Base-by-base conservation (phyloP, 2,329 filamentous ascomycete species). In the Aspergillus sergii region DNA sequence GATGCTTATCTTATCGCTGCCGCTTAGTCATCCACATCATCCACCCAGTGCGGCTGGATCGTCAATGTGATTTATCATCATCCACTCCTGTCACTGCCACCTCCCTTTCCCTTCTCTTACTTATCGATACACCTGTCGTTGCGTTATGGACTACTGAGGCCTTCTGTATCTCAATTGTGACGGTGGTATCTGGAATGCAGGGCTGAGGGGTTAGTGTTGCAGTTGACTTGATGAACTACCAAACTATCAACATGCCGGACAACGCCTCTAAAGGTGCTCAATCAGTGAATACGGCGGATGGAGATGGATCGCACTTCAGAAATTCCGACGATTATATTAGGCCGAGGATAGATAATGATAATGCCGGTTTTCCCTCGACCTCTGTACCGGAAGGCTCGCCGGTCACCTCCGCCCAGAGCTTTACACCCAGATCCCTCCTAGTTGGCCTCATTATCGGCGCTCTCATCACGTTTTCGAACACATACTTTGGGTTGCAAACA, bases 401-500 rank as follows among this genome's bases (percentile, higher is more conserved):
- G 16, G 66, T 55, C 34, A 74, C 73, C 34, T 76, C 76, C 39
- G 67, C 77, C 21, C 77, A 79, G 65, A 93, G 93, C 80, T 97
- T 99, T 80, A 98, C 95, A 0, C 62, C 90, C 30, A 90, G 95
- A 61, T 93, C 93, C 57, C 84, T 98, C 45, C 75, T 88, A 6
- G 92, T 92, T 32, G 95, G 95, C 19, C 83, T 96, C 7, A 81
- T 87, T 4, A 95, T 99, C 66, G 95, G 95, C 46, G 87, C 95
- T 5, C 83, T 98, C 60, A 97, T 98, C 73, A 95, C 92, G 75
- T 97, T 97, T 76, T 96, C 92, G 58, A 99, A 99, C 76, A 97
- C 96, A 83, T 99, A 98, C 78, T 99, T 99, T 76, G 95, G 95
- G n/a, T 83, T 99, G 36, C 95, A 98, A 80, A 96, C 92, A 32